Base-by-base conservation (phyloP, 2,329 filamentous ascomycete genomes). In the Penicillium decumbens region DNA sequence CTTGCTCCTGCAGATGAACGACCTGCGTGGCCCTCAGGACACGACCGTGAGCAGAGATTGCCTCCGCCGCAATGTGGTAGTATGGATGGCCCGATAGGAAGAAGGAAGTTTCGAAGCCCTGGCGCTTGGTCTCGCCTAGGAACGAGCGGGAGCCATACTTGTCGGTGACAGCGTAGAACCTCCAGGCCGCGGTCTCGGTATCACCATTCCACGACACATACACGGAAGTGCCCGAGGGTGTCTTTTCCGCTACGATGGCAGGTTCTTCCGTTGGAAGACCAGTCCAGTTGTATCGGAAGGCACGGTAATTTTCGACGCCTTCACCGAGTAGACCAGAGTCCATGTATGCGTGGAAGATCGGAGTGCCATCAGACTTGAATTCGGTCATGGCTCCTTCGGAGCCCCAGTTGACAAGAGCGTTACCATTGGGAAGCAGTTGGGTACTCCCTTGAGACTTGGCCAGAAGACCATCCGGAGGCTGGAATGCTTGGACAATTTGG, bases 401-500 rank as follows among this genome's bases (percentile, higher is more conserved):
- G 4, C 81, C 80, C 80, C 80, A 84, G 53, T 79, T 78, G 29
- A 83, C 75, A 37, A 83, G 66, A 6, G 75, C 74, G 49, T 80
- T 77, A 29, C 77, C 77, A 45, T 76, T 75, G 0, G 77, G 73
- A 0, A 84, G 71, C 5, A 80, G 58, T 54, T 84, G 80, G 28
- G 78, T 75, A 50, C 73, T 77, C 1, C 76, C 77, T 51, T 79
- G 77, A 0, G 78, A 80, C 40, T 72, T 76, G 25, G 77, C 74
- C 0, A 74, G 66, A 6, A 81, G 65, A 4, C 68, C 65, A 46
- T 79, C 75, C 0, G 77, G 77, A 0, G 77, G 75, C 43, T 72
- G 68, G 60, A 75, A 78, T 23, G 73, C 70, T 43, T 71, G 69
- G n/a, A 77, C 66, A 45, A 76, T 68, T 1, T 67, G 68, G 1